Evolutionary conservation across 2,329 filamentous ascomycete genomes (phyloP).

Genomic region (Claviceps digitariae): DNA sequence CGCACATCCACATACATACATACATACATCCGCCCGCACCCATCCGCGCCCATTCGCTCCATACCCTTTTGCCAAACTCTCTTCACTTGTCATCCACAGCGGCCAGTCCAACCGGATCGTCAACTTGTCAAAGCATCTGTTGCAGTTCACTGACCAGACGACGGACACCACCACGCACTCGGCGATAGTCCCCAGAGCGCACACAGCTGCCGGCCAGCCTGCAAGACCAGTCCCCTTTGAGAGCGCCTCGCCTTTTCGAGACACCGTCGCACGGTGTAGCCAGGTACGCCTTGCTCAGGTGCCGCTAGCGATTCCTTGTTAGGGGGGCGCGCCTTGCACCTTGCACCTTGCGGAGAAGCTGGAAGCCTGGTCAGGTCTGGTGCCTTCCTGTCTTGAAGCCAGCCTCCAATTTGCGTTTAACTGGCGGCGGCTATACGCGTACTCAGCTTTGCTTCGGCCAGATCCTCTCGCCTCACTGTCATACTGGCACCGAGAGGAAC

Average conservation of each 20-base stretch:
- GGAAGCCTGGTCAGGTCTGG: neutral
- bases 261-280: conserved; percentile 7
- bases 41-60: neutral
- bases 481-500: neutral
- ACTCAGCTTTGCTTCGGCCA: neutral
- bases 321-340: neutral
- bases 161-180: neutral
- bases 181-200: too few relatives aligned
- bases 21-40: neutral
- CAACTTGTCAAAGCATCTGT: neutral
- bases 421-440: neutral
- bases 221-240: neutral
- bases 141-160: neutral
- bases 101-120: conserved; percentile 1
- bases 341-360: conserved; percentile 1
- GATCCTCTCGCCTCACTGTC: neutral
- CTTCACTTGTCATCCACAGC: neutral
- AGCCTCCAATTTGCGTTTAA: neutral
- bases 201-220: neutral
- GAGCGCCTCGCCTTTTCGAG: conserved; percentile 1
- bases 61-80: neutral
- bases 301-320: conserved; percentile 6
- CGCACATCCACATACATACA: neutral
- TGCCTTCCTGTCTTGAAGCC: neutral
- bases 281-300: conserved; percentile 5